These are phyloP conservation scores for Calocybe gambosa DNA, from an alignment of 1,284 basidiomycete species.

Conservation along the genomic window DNA sequence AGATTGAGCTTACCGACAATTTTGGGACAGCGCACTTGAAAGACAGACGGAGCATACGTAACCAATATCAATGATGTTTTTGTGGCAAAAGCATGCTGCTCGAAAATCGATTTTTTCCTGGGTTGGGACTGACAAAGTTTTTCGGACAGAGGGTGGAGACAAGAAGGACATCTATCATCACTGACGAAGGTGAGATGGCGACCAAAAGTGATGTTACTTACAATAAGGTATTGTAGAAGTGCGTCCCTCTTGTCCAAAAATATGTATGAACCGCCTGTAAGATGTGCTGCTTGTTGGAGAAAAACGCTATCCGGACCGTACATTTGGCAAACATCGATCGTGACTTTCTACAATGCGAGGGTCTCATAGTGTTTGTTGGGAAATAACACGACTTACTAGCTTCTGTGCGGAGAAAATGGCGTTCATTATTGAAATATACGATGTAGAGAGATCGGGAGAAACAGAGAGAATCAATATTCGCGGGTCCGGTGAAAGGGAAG, in stretches of 20 bases:
- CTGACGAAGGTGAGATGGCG: slow-evolving; percentile 6
- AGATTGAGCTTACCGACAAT: neutral
- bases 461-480: slow-evolving; percentile 90
- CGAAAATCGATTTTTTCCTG: slow-evolving; percentile 96
- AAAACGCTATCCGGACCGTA: slow-evolving; percentile 91
- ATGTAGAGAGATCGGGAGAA: slow-evolving; percentile 80
- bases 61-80: slow-evolving; percentile 92
- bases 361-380: slow-evolving; percentile 1
- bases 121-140: slow-evolving; percentile 78
- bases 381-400: slow-evolving; percentile 48
- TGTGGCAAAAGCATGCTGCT: slow-evolving; percentile 98
- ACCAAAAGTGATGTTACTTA: slow-evolving; percentile 28
- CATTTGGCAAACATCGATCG: slow-evolving; percentile 93
- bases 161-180: slow-evolving; percentile 79
- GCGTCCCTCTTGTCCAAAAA: slow-evolving; percentile 76
- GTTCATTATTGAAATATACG: slow-evolving; percentile 98
- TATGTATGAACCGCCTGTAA: slow-evolving; percentile 94
- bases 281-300: slow-evolving; percentile 93
- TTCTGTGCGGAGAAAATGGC: slow-evolving; percentile 99
- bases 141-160: slow-evolving; percentile 75
- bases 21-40: slow-evolving; percentile 61
- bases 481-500: slow-evolving; percentile 56
- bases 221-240: slow-evolving; percentile 84
- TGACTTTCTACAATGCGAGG: slow-evolving; percentile 65
- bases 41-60: slow-evolving; percentile 97